Conservation (phyloP, 495 filamentous ascomycete genomes). For the Penicillium argentinense region DNA sequence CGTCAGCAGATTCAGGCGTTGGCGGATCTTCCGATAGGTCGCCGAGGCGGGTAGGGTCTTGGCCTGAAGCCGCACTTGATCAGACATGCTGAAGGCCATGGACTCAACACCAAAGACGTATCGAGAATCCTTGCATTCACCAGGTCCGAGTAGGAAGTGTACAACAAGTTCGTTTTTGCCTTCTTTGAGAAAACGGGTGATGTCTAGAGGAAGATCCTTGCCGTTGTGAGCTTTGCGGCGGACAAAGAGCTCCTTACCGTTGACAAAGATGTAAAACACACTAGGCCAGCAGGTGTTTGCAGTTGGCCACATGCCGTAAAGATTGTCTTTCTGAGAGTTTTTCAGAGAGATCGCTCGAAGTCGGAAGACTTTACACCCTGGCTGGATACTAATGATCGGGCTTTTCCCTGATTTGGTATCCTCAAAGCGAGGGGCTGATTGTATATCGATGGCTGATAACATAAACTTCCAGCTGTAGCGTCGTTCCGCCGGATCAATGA, state of each 20-base stretch:
- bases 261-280: constrained; percentile 68
- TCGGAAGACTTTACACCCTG: constrained; percentile 38
- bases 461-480: constrained; percentile 32
- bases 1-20: constrained; percentile 34
- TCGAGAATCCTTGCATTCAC: constrained; percentile 30
- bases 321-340: constrained; percentile 9
- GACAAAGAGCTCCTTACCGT: constrained; percentile 55
- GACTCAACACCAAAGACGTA: constrained; percentile 65
- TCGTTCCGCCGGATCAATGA: constrained; percentile 22
- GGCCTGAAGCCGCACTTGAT: constrained; percentile 45
- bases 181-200: constrained; percentile 52
- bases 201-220: constrained; percentile 73
- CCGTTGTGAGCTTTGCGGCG: constrained; percentile 66
- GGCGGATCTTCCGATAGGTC: constrained; percentile 35
- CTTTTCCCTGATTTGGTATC: constrained; percentile 5
- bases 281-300: constrained; percentile 70
- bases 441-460: constrained; percentile 13
- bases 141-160: constrained; percentile 42
- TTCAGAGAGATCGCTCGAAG: constrained; percentile 44
- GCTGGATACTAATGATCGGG: constrained; percentile 15
- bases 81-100: constrained; percentile 53
- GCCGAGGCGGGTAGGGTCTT: constrained; percentile 25
- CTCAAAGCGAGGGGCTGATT: constrained; percentile 19
- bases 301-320: constrained; percentile 57
- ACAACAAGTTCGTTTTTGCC: constrained; percentile 62